Evolutionary conservation across 164 flowering plant species (phyloP).

Genomic region (Annona cherimola): DNA sequence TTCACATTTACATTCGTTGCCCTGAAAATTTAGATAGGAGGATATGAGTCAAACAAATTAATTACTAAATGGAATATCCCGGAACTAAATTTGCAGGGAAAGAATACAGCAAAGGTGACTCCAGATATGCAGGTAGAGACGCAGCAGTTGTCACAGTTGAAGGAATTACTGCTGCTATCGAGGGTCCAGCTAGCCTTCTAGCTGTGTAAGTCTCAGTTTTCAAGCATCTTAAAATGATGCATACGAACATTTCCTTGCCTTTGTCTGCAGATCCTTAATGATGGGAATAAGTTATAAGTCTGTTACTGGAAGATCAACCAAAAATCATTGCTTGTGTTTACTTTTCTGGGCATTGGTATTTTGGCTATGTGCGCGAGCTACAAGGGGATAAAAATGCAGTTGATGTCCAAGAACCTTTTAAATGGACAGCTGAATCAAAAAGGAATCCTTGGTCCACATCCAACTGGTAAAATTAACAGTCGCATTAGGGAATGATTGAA

Average conservation of each 20-base stretch:
- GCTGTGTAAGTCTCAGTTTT: constrained; percentile 61
- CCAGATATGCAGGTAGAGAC: constrained; percentile 81
- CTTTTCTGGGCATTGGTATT: background rate
- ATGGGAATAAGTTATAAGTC: background rate
- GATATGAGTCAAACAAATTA: background rate
- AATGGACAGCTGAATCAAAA: background rate
- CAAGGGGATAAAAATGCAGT: background rate
- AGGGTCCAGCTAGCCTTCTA: constrained; percentile 79
- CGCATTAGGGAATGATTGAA: background rate
- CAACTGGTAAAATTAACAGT: background rate
- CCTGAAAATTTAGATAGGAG: background rate
- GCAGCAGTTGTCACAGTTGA: constrained; percentile 70
- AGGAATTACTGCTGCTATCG: constrained; percentile 82
- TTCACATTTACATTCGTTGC: background rate
- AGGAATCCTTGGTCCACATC: background rate
- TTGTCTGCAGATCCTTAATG: background rate
- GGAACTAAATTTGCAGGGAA: constrained; percentile 55
- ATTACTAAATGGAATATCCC: background rate
- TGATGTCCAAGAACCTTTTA: background rate
- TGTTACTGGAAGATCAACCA: background rate
- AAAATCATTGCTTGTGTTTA: background rate
- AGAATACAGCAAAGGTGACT: constrained; percentile 99
- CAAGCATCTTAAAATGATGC: background rate
- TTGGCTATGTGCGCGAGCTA: background rate
- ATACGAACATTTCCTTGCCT: background rate